Base-by-base conservation (phyloP, 352 stramenopile species). In the Peronosclerospora sorghi region DNA sequence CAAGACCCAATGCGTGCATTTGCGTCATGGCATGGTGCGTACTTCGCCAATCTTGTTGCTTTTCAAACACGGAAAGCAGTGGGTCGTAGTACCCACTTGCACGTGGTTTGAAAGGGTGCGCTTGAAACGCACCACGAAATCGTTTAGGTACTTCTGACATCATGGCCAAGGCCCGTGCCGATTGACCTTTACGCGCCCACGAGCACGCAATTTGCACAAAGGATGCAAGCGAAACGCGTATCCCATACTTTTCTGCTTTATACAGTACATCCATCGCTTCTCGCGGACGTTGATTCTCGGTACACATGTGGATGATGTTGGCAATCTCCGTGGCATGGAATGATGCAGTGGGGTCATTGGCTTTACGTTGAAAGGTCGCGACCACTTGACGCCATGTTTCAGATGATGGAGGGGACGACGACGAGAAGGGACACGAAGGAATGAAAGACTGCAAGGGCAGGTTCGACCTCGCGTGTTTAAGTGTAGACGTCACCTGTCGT, bases 41-140 rank as follows among this genome's bases (percentile, higher is more conserved):
- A 30, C 47, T 66, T 15, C 70, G 59, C 70, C 71, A 86, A 60
- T 88, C 73, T n/a, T 65, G 53, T 35, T 76, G 62, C 4, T 46
- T 21, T 32, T 86, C 83, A 24, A 85, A 56, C 14, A 71, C 62
- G 6, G 60, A 62, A 28, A 88, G 39, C 37, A 88, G 35, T 29
- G 70, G 61, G 28, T 79, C 67, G 39, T 84, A 86, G 7, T 62
- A 46, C n/a, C n/a, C n/a, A 13, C 30, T 55, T 23, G 32, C 26
- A 2, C 41, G 41, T 34, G 37, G 42, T 9, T 14, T 41, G 4
- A 63, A 8, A 19, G 12, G 43, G 5, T 35, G 19, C 3, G 28
- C 23, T 7, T 46, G 48, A 32, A 76, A 62, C 15, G 51, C 13
- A 1, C 56, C 13, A 1, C 23, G 18, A 20, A 62, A 65, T 4